A percentile compares a stretch with the other conserved stretches of the same genome.
Evolutionary conservation across 2,329 filamentous ascomycete species (phyloP).

Genomic region (Dothistroma pini): DNA sequence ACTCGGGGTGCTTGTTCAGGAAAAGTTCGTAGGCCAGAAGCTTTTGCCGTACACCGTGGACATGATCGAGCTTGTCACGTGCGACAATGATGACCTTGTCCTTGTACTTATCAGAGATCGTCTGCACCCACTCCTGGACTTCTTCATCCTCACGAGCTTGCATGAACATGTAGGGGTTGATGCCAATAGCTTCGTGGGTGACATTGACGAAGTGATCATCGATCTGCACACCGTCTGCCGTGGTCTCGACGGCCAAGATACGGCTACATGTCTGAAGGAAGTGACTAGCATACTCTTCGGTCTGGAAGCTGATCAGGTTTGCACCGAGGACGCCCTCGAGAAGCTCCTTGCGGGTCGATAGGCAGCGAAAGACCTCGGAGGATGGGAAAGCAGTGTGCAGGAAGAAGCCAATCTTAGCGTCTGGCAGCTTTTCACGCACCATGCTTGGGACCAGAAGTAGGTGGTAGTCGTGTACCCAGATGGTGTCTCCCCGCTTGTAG

Average conservation of each 20-base stretch:
- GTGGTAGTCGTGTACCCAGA: constrained; percentile 97
- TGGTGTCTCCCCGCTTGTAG: constrained; percentile 88
- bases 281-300: constrained; percentile 86
- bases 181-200: constrained; percentile 79
- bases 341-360: constrained; percentile 80
- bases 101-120: constrained; percentile 77
- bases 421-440: constrained; percentile 83
- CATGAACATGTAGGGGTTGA: constrained; percentile 71
- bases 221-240: constrained; percentile 79
- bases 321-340: constrained; percentile 90
- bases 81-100: constrained; percentile 90
- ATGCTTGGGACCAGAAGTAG: constrained; percentile 83
- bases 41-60: constrained; percentile 91
- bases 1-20: constrained; percentile 88
- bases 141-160: constrained; percentile 59
- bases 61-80: constrained; percentile 88
- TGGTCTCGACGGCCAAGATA: constrained; percentile 84
- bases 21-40: constrained; percentile 89
- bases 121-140: constrained; percentile 73
- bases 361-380: constrained; percentile 89
- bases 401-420: constrained; percentile 95
- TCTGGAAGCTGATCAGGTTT: constrained; percentile 91
- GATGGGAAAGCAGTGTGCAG: constrained; percentile 93
- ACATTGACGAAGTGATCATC: constrained; percentile 94
- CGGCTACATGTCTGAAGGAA: constrained; percentile 95